A percentile compares a stretch with the other conserved stretches of the same genome.
phyloP scores from a whole-genome alignment of 164 flowering plant species.

The Brasenia schreberi region DNA sequence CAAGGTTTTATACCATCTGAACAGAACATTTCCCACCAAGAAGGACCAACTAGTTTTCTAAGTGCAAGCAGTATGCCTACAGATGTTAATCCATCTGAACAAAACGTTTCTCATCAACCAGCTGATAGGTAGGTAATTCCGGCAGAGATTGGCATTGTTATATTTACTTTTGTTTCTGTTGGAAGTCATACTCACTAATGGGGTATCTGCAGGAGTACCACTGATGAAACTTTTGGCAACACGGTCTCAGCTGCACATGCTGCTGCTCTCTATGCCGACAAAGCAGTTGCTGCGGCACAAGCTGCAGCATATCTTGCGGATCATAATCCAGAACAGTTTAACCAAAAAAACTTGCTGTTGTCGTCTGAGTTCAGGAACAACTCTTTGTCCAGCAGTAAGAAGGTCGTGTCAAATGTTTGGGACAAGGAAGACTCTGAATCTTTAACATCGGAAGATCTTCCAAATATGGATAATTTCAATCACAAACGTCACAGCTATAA shows the following conservation, averaged over 20 bases:
- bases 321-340: constrained; percentile 12
- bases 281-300: constrained; percentile 83
- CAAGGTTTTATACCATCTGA: neutral
- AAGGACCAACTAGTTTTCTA: no score
- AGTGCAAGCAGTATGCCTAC: neutral
- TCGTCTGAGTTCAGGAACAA: neutral
- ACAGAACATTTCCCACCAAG: neutral
- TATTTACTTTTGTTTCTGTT: neutral
- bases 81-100: neutral
- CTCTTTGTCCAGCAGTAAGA: neutral
- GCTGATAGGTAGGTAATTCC: neutral
- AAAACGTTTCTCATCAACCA: neutral
- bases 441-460: constrained; percentile 8
- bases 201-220: neutral
- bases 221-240: constrained; percentile 25
- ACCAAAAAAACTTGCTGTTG: constrained; percentile 3
- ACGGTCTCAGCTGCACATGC: constrained; percentile 74
- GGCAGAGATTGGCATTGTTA: no score
- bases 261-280: constrained; percentile 66
- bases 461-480: neutral
- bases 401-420: constrained; percentile 1
- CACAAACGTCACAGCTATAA: constrained; percentile 1
- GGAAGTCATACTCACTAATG: neutral
- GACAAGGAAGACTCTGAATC: neutral
- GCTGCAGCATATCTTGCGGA: constrained; percentile 68